Conservation (phyloP, 345 rosid species). For the Pugionium cornutum region DNA sequence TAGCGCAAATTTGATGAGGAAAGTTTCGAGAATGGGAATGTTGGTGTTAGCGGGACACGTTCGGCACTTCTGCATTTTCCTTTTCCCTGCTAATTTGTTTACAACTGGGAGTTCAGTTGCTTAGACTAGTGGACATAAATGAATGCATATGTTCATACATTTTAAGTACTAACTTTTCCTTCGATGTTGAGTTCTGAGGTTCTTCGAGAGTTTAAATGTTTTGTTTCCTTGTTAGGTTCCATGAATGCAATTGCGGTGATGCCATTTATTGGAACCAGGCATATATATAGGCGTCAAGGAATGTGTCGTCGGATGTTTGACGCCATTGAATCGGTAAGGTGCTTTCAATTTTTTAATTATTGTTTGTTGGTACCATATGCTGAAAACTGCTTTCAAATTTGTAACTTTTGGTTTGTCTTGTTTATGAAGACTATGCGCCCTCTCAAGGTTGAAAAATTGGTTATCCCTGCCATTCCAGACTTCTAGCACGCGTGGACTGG, state of each 20-base stretch:
- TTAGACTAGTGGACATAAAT: too few species aligned
- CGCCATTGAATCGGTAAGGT: conserved; percentile 39
- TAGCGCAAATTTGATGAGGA: conserved; percentile 48
- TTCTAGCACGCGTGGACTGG: conserved; percentile 41
- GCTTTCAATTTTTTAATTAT: neutral
- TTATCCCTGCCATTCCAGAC: conserved; percentile 44
- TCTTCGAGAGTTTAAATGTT: conserved; percentile 13
- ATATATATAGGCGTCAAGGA: conserved; percentile 43
- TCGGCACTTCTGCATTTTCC: too few species aligned
- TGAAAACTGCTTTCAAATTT: conserved; percentile 10
- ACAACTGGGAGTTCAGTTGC: too few species aligned
- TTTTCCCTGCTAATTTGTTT: too few species aligned
- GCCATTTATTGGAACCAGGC: conserved; percentile 47
- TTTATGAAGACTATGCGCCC: conserved; percentile 33
- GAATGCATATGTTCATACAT: too few species aligned
- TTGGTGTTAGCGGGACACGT: conserved; percentile 46
- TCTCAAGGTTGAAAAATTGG: conserved; percentile 41
- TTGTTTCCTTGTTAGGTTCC: conserved; percentile 37
- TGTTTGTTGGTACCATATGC: neutral
- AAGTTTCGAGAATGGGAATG: conserved; percentile 46
- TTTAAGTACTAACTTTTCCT: conserved; percentile 4
- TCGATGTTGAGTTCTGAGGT: conserved; percentile 9
- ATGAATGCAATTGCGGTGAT: conserved; percentile 43
- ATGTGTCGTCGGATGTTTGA: conserved; percentile 42
- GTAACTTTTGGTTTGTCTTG: conserved; percentile 18